Evolutionary conservation across 768 basidiomycete genomes (phyloP), one percentile per base, ranked within the genome.

Genomic region (Polyporus arcularius): DNA sequence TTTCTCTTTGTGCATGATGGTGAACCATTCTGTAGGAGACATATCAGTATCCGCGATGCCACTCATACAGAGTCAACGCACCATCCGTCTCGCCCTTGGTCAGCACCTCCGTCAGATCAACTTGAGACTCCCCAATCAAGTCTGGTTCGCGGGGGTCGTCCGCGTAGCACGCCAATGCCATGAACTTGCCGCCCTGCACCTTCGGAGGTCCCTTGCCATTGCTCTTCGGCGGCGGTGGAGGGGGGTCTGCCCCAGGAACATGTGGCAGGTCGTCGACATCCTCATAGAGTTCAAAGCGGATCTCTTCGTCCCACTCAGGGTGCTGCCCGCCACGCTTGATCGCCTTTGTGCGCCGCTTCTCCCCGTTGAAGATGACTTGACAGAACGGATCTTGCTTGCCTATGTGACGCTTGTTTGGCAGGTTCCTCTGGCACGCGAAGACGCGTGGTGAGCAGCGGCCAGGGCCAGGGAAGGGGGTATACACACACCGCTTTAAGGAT

Each of bases 351-450:
- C 92, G 83, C 60, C 88, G 85, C 69, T 88, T 95, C 74, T 95
- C 89, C 52, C 87, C 86, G 70, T 92, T 89, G 54, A 95, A 78
- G 4, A 81, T 78, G 28, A 96, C 83, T 26, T 86, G 77, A 67
- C 94, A 97, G 74, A 96, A 99, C 0, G 97, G 97, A 73, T 98
- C 95, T 74, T 98, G 97, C 76, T 99, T 99, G 65, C 92, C 92
- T 49, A 94, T 96, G 73, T 94, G 89, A 66, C 89, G 81, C 78
- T 94, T 94, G 68, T 94, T 94, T 16, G 93, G 92, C 55, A 94
- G 79, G 75, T 94, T 92, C 75, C 88, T 89, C 92, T 94, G 72
- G 15, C n/a, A 45, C 43, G 16, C 43, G 16, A n/a, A 16, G 7
- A 38, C 39, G 46, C 38, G 31, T 32, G 9, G 47, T 54, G 57